These are phyloP conservation scores for Ambrosia trifida DNA, from an alignment of 129 eudicot species.

Conservation along the genomic window DNA sequence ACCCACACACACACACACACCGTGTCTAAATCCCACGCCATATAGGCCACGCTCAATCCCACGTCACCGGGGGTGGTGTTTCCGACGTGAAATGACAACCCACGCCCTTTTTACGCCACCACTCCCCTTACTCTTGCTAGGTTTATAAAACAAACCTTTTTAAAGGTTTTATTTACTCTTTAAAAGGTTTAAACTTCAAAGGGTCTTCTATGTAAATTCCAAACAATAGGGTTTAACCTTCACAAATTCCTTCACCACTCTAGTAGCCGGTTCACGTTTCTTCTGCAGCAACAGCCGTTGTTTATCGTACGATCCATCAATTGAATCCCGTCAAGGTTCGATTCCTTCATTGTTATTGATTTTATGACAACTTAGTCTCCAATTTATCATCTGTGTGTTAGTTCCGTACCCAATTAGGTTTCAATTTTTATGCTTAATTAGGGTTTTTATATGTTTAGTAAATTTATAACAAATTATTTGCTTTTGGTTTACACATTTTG, in stretches of 20 bases:
- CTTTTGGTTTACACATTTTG: neutral
- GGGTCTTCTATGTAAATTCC: neutral
- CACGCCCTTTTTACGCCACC: too few relatives aligned
- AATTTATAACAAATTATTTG: neutral
- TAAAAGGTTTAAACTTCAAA: neutral
- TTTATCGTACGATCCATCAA: neutral
- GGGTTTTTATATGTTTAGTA: too few relatives aligned
- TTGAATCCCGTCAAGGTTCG: neutral
- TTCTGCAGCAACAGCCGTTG: neutral
- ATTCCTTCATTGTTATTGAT: neutral
- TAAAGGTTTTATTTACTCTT: neutral
- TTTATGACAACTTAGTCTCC: neutral
- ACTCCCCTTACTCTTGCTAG: neutral
- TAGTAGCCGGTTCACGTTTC: neutral
- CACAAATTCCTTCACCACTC: neutral
- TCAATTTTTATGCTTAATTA: neutral
- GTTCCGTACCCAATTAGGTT: constrained; percentile 12
- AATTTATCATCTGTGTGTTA: neutral
- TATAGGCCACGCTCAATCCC: too few relatives aligned
- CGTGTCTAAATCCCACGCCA: too few relatives aligned
- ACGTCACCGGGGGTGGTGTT: too few relatives aligned
- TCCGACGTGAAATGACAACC: too few relatives aligned
- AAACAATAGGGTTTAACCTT: constrained; percentile 7
- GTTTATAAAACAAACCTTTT: neutral
- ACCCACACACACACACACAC: too few relatives aligned